These are phyloP conservation scores for Aeschynomene evenia DNA, from an alignment of 306 rosid genomes.

Conservation along the genomic window DNA sequence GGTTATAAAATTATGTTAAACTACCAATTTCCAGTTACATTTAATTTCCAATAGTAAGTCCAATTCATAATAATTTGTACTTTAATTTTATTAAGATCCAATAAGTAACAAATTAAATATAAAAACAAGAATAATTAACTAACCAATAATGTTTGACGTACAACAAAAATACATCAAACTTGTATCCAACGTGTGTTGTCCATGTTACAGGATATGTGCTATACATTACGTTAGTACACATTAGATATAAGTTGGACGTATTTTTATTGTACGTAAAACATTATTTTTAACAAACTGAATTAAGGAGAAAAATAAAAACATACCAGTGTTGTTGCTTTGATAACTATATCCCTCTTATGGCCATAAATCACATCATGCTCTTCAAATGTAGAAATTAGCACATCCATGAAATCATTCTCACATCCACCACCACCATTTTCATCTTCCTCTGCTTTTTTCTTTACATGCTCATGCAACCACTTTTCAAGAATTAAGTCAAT, in stretches of 20 bases:
- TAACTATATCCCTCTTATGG: slow-evolving; percentile 41
- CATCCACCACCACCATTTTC: not conserved
- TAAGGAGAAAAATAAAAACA: not conserved
- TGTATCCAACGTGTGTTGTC: too few species aligned
- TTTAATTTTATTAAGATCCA: too few species aligned
- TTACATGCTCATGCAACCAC: slow-evolving; percentile 52
- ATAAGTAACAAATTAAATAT: too few species aligned
- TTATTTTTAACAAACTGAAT: not conserved
- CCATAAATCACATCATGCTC: slow-evolving; percentile 40
- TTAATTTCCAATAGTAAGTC: not conserved
- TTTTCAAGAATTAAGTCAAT: slow-evolving; percentile 36
- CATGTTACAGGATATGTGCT: too few species aligned
- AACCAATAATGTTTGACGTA: too few species aligned
- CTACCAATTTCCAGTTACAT: too few species aligned
- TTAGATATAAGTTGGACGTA: too few species aligned
- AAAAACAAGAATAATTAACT: too few species aligned
- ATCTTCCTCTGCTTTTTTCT: not conserved
- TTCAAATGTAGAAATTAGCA: slow-evolving; percentile 36
- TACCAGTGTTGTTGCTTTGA: slow-evolving; percentile 72
- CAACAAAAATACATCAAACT: too few species aligned
- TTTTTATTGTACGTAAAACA: too few species aligned
- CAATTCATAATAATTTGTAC: not conserved
- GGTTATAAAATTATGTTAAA: too few species aligned
- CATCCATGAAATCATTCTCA: slow-evolving; percentile 51
- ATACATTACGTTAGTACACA: too few species aligned